Evolutionary conservation across 2,329 filamentous ascomycete species (phyloP).

Genomic region (Botryosphaeria agaves): DNA sequence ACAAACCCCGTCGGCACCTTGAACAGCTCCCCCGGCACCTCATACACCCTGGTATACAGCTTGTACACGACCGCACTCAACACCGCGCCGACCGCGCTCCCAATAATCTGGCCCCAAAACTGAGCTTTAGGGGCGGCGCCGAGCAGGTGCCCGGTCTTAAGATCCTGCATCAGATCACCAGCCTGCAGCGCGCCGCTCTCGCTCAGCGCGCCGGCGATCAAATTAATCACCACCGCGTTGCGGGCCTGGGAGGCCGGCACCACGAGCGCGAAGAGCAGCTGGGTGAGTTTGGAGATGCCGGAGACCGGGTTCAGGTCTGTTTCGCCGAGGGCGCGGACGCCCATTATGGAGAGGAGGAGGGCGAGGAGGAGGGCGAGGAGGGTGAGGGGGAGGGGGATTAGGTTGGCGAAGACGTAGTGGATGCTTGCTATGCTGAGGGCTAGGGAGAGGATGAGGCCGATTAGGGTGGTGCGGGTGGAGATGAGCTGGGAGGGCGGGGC

Average conservation of each 20-base stretch:
- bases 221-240: constrained; percentile 84
- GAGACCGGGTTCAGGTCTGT: constrained; percentile 94
- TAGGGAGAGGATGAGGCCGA: constrained; percentile 64
- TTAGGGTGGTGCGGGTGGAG: constrained; percentile 47
- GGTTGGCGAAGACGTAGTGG: constrained; percentile 62
- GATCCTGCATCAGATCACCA: constrained; percentile 89
- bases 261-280: constrained; percentile 84
- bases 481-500: constrained; percentile 74
- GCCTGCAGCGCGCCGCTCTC: constrained; percentile 81
- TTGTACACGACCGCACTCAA: constrained; percentile 77
- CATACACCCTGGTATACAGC: constrained; percentile 78
- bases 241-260: constrained; percentile 57
- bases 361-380: constrained; percentile 68
- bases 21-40: constrained; percentile 76
- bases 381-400: constrained; percentile 71
- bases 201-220: constrained; percentile 79
- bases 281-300: constrained; percentile 90
- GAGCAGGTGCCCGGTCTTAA: constrained; percentile 88
- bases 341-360: constrained; percentile 48
- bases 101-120: constrained; percentile 92
- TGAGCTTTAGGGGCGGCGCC: constrained; percentile 87
- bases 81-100: constrained; percentile 69
- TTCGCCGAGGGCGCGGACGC: constrained; percentile 49
- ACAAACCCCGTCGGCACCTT: constrained; percentile 90
- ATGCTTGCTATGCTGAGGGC: constrained; percentile 66